phyloP scores from a whole-genome alignment of 805 yeast genomes.

The Starmerella geochares region DNA sequence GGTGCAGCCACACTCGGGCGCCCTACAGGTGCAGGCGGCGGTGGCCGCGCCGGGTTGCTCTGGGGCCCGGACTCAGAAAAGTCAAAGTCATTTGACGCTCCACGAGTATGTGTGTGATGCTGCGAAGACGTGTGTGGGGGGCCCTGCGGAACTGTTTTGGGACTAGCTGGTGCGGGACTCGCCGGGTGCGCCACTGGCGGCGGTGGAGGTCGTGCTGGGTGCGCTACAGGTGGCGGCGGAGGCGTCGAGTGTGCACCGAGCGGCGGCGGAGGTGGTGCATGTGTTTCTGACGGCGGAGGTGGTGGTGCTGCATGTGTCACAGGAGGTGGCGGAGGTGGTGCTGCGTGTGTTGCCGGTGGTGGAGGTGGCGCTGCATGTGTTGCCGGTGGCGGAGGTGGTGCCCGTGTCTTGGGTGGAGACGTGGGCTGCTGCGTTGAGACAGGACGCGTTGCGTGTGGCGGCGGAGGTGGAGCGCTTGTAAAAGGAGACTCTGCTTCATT shows the following conservation, averaged over 20 bases:
- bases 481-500: not conserved
- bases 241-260: constrained; percentile 2
- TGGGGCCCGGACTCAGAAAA: not conserved
- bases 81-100: not conserved
- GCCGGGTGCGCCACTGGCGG: not conserved
- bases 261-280: not conserved
- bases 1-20: constrained; percentile 14
- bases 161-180: no score
- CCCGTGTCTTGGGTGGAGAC: constrained; percentile 4
- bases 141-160: no score
- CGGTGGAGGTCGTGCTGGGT: not conserved
- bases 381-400: constrained; percentile 7
- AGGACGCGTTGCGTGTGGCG: no score
- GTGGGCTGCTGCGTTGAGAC: no score
- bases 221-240: not conserved
- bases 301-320: constrained; percentile 7
- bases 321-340: not conserved
- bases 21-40: constrained; percentile 5
- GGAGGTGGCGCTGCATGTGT: constrained; percentile 17
- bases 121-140: no score
- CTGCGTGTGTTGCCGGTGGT: not conserved
- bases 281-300: constrained; percentile 12
- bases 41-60: not conserved
- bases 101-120: constrained; percentile 8
- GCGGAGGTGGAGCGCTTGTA: not conserved